phyloP scores from a whole-genome alignment of 106 monocot species.

The Posidonia australis region DNA sequence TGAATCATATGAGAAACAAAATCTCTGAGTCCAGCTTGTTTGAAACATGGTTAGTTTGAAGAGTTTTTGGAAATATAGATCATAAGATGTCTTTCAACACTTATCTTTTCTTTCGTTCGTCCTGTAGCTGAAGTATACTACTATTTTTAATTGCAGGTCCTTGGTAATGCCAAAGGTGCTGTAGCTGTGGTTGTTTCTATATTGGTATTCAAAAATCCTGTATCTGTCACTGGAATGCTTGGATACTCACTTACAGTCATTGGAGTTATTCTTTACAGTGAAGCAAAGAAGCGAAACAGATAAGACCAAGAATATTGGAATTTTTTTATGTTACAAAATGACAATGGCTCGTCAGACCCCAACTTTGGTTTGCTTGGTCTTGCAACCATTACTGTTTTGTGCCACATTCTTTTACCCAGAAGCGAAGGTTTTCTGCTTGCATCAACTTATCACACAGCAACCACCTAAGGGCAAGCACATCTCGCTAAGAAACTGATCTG shows the following conservation, averaged over 20 bases:
- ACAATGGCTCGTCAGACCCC: neutral
- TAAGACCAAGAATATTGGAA: conserved; percentile 1
- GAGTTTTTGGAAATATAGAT: too few species aligned
- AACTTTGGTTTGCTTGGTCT: neutral
- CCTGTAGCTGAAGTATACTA: too few species aligned
- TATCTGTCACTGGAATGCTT: conserved; percentile 80
- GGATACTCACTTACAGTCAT: conserved; percentile 77
- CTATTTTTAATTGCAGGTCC: conserved; percentile 43
- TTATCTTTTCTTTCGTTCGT: neutral
- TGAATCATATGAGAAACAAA: too few species aligned
- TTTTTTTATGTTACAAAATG: neutral
- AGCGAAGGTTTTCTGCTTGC: neutral
- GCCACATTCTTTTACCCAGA: conserved; percentile 1
- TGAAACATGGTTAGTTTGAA: too few species aligned
- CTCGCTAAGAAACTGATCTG: neutral
- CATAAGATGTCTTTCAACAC: too few species aligned
- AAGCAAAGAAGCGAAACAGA: conserved; percentile 80
- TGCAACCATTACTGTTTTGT: neutral
- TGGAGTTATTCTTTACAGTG: conserved; percentile 77
- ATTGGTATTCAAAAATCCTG: conserved; percentile 75
- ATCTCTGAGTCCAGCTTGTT: too few species aligned
- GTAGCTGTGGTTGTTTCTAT: conserved; percentile 86
- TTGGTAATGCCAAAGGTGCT: conserved; percentile 94
- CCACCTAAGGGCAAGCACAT: neutral
- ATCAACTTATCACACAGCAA: neutral